phyloP scores from a whole-genome alignment of 2,329 filamentous ascomycete species.

The Fusarium luffae region DNA sequence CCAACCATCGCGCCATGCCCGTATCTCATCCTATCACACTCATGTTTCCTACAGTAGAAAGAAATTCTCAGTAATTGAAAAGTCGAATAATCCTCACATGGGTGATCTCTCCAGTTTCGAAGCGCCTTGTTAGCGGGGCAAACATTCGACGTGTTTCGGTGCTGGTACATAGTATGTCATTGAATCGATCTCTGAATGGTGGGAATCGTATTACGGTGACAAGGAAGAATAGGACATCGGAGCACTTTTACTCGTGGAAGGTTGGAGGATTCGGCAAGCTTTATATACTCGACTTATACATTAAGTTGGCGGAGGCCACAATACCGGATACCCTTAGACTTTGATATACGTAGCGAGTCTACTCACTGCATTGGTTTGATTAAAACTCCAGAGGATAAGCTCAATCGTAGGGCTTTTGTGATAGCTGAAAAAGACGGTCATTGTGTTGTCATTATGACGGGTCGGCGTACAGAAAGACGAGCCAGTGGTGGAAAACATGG shows the following conservation, averaged over 20 bases:
- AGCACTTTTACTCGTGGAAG: too few species aligned
- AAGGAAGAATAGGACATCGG: not conserved
- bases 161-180: not conserved
- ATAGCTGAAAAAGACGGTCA: not conserved
- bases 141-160: not conserved
- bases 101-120: not conserved
- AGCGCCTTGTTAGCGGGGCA: too few species aligned
- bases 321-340: not conserved
- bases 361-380: not conserved
- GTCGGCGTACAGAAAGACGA: not conserved
- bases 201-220: not conserved
- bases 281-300: not conserved
- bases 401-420: not conserved
- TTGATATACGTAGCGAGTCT: too few species aligned
- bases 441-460: constrained; percentile 15
- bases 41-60: not conserved
- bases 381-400: not conserved
- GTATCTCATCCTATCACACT: not conserved
- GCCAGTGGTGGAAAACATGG: not conserved
- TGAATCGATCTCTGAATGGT: not conserved
- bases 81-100: too few species aligned
- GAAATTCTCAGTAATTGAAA: not conserved
- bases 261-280: not conserved
- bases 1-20: not conserved
- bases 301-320: not conserved